Base-by-base conservation (phyloP, 2,329 filamentous ascomycete genomes). In the Colletotrichum navitas region DNA sequence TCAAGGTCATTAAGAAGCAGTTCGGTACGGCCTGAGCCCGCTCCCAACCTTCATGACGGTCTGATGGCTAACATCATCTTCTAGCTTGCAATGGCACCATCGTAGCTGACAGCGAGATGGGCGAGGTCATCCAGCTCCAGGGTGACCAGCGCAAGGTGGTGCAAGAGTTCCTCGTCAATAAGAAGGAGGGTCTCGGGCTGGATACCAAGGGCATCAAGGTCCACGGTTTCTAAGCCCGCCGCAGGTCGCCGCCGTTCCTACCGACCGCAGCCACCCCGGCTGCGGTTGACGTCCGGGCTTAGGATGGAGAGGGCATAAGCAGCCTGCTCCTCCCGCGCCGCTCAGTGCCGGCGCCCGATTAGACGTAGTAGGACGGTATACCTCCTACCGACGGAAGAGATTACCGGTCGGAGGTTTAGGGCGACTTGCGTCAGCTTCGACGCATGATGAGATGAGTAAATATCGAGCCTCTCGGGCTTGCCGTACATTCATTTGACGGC, bases 1-100 rank as follows among this genome's bases (percentile, higher is more conserved):
- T 99, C 81, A 98, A 98, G 89, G 95, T 97, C 85, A 97, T 98
- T 89, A 98, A 98, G 92, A 98, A 98, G 91, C 96, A 97, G 84
- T 98, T 98, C 81, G 93, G 92, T 94, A 89, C 74, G 90, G 80
- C 21, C 69, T 45, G 63, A 63, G 54, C 62, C 34, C 43, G 8
- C 18, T 18, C 8, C 36, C 29, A 41, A 32, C 8, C 55, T 18
- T 3, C 32, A 26, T 2, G 6, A 24, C 34, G 5, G 26, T 34
- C 39, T 54, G 61, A 41, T 71, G 7, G 16, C 71, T 74, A 45
- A 67, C 77, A 80, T 80, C 74, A 62, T 75, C 66, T 2, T 2
- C 60, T 74, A 94, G 95, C 96, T 85, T 98, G 95, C 94, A 98
- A 99, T 98, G 96, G 96, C 90, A 98, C 95, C 86, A 97, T 98